Evolutionary conservation across 768 basidiomycete genomes (phyloP).

Genomic region (Leucocoprinus leucothites): DNA sequence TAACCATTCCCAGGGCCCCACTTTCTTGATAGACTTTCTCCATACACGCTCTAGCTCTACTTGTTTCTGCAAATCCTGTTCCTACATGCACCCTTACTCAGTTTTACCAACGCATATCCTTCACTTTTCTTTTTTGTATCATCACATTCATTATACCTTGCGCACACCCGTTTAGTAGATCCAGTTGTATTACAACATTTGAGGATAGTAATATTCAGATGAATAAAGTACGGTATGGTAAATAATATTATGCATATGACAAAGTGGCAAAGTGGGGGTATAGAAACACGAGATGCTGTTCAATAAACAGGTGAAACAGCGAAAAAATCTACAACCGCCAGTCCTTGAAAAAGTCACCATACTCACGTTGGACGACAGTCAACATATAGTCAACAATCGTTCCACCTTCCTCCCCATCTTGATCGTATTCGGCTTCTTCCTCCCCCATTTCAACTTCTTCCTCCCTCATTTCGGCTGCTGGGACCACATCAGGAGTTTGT

Average conservation of each 20-base stretch:
- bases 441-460: constrained; percentile 22
- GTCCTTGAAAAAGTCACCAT: constrained; percentile 62
- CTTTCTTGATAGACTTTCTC: neutral
- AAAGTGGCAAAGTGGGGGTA: neutral
- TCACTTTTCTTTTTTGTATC: too few species aligned
- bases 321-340: constrained; percentile 51
- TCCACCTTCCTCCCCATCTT: constrained; percentile 65
- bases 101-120: too few species aligned
- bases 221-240: neutral
- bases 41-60: too few species aligned
- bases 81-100: too few species aligned
- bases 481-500: neutral
- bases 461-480: constrained; percentile 20
- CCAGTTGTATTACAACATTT: too few species aligned
- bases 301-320: constrained; percentile 1
- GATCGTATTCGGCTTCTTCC: constrained; percentile 33
- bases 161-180: too few species aligned
- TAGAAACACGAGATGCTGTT: too few species aligned
- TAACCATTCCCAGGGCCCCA: neutral
- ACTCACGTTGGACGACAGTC: constrained; percentile 54
- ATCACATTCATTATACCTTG: too few species aligned
- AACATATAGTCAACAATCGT: constrained; percentile 87
- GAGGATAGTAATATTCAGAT: neutral
- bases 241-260: neutral
- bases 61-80: too few species aligned